Conservation (phyloP, 805 yeast genomes). For the Schizosaccharomyces cryophilus region DNA sequence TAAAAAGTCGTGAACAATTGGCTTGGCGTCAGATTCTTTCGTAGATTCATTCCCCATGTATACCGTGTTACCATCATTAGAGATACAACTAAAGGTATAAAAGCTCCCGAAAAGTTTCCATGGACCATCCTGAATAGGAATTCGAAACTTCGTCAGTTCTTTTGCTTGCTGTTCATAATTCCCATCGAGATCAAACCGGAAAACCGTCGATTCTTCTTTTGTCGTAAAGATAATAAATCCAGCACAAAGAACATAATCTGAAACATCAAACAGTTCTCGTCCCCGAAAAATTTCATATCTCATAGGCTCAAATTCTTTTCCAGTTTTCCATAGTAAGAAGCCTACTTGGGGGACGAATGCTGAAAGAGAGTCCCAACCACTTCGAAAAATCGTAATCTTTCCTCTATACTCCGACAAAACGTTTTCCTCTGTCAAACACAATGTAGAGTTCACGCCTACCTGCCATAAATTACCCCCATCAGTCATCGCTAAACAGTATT, state of each 20-base stretch:
- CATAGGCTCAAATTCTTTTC: neutral
- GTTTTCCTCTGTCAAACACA: neutral
- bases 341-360: neutral
- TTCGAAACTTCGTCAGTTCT: neutral
- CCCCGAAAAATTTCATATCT: no score
- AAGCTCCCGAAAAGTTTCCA: neutral
- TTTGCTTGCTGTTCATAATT: neutral
- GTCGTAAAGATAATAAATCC: neutral
- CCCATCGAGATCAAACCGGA: no score
- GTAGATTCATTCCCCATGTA: neutral
- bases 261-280: neutral
- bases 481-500: neutral
- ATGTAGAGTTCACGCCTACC: neutral
- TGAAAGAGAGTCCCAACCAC: neutral
- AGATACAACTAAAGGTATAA: neutral
- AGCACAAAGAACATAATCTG: neutral
- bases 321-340: neutral
- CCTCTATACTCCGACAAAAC: neutral
- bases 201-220: no score
- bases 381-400: neutral
- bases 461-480: neutral
- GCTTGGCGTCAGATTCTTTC: neutral
- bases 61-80: neutral
- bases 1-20: neutral
- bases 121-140: no score